Base-by-base conservation (phyloP, 306 rosid species). In the Begonia fuchsioides region DNA sequence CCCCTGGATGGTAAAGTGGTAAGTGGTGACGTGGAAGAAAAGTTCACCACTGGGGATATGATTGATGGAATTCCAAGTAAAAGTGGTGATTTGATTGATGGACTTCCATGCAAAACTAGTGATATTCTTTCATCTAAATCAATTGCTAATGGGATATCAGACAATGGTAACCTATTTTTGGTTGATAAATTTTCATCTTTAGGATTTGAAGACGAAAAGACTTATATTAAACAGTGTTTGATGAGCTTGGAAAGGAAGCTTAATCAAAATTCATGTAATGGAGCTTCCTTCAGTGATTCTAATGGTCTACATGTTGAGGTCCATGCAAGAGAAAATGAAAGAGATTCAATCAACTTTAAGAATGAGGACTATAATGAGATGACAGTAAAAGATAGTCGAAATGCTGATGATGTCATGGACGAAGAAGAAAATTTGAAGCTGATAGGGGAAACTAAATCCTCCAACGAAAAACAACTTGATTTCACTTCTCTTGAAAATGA, bases 141-240 rank as follows among this genome's bases (percentile, higher is more conserved):
- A 54, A 44, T 72, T 55, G 44, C 15, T 6, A 12, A 43, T 2
- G 80, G 60, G 59, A 20, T 49, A 56, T 56, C 83, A 20, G 58
- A 47, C 52, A 51, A 13, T 51, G 49, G 61, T 48, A 60, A 66
- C 43, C 76, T 63, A 55, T 45, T 49, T 54, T 68, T 18, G 51
- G 56, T 40, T 44, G 53, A 51, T 20, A 70, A 52, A 75, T 64
- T 54, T 47, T 54, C 75, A 3, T 20, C 52, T 41, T 66, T 71
- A 50, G 87, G 63, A 56, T 82, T 77, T 52, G 85, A 77, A 65
- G 93, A 82, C 44, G 93, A 82, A 65, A 82, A 73, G 60, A 20
- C 47, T 43, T 77, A 82, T 64, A 77, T 87, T 46, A 56, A 67
- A 40, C 58, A 58, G 41, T 67, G 92, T 65, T 67, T 87, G 73